phyloP scores from a whole-genome alignment of 805 yeast species.

The Tetrapisispora fleetii region DNA sequence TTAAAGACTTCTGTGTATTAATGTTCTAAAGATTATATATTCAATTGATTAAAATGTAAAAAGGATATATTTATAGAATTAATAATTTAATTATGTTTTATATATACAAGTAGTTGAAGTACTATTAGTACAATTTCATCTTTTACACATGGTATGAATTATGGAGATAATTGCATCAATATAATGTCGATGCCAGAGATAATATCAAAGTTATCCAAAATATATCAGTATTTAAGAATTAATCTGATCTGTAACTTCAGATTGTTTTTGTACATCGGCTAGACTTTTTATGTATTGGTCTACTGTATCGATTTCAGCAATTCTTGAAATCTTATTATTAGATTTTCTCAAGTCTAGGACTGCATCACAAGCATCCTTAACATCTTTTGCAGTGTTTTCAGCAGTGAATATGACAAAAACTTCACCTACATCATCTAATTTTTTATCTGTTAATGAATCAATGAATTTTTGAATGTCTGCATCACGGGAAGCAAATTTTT shows the following conservation, averaged over 20 bases:
- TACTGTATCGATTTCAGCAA: slow-evolving; percentile 31
- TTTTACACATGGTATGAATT: neutral
- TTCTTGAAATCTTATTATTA: slow-evolving; percentile 24
- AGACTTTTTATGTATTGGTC: slow-evolving; percentile 24
- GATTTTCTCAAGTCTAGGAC: slow-evolving; percentile 40
- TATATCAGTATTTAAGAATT: neutral
- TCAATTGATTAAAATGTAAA: neutral
- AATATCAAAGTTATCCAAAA: neutral
- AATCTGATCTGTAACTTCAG: neutral
- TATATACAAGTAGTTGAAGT: neutral
- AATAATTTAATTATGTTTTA: neutral
- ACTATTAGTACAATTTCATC: neutral
- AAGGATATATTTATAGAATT: neutral
- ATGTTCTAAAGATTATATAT: neutral
- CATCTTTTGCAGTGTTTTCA: slow-evolving; percentile 33
- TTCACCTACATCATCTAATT: slow-evolving; percentile 30
- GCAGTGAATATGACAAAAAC: slow-evolving; percentile 40
- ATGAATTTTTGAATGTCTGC: slow-evolving; percentile 31
- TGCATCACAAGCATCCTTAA: slow-evolving; percentile 32
- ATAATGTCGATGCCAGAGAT: no score
- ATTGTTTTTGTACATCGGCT: slow-evolving; percentile 10
- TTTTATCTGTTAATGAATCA: slow-evolving; percentile 15
- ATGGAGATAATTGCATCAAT: no score
- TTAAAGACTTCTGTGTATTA: neutral
- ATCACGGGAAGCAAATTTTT: slow-evolving; percentile 42